Conservation (phyloP, 2,329 filamentous ascomycete species). For the Colletotrichum caudatum region DNA sequence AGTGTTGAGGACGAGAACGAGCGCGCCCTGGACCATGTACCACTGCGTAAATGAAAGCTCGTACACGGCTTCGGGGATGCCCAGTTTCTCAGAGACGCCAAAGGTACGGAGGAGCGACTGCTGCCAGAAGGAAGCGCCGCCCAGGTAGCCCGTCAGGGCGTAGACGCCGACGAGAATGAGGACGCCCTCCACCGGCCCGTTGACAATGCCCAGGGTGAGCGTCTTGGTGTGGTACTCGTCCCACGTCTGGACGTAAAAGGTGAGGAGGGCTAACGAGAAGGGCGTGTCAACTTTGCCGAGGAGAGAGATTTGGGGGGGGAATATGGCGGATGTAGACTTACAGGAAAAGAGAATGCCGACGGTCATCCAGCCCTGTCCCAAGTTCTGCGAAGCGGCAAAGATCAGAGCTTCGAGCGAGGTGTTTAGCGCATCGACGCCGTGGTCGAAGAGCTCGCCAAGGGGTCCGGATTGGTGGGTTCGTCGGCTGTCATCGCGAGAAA, state of each 20-base stretch:
- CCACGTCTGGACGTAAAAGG: conserved; percentile 99
- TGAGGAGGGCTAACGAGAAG: conserved; percentile 75
- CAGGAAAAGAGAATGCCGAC: conserved; percentile 85
- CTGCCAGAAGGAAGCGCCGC: conserved; percentile 94
- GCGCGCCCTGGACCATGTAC: conserved; percentile 87
- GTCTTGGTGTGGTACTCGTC: conserved; percentile 99
- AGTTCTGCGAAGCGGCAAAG: conserved; percentile 91
- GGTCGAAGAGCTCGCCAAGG: conserved; percentile 95
- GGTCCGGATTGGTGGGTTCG: conserved; percentile 93
- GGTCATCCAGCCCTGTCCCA: conserved; percentile 92
- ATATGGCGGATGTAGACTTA: conserved; percentile 55
- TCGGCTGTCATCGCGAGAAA: conserved; percentile 67
- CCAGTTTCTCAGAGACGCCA: conserved; percentile 71
- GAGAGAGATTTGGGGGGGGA: neutral
- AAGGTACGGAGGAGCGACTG: conserved; percentile 80
- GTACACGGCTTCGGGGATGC: conserved; percentile 79
- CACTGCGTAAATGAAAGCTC: conserved; percentile 89
- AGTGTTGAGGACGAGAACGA: conserved; percentile 89
- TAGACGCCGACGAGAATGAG: conserved; percentile 86
- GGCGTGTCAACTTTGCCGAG: conserved; percentile 27
- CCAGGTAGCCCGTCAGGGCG: conserved; percentile 83
- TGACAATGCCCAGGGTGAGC: conserved; percentile 90
- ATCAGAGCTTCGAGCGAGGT: conserved; percentile 93
- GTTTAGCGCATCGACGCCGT: conserved; percentile 96
- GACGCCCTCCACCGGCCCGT: conserved; percentile 95